Evolutionary conservation across 257 asterid species (phyloP), one percentile per base, ranked within the genome.

Genomic region (Apocynum venetum): DNA sequence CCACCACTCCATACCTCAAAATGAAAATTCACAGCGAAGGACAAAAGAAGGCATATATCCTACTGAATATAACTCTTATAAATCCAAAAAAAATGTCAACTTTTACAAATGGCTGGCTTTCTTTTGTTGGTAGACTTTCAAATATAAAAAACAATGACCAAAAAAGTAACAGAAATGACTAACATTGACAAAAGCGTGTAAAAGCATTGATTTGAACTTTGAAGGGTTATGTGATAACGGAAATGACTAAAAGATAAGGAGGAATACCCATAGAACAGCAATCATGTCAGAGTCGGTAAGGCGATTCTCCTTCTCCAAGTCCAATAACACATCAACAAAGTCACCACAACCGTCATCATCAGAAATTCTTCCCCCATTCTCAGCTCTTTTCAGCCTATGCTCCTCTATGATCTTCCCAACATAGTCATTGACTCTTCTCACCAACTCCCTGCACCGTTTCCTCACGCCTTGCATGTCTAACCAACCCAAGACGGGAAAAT

Each of bases 241-340:
- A 36, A 56, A 15, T 1, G 12, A 71, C 3, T 2, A 3, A 12
- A 25, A 1, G 63, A 48, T n/a, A 57, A 48, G 17, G 36, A 81
- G 61, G 59, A 60, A 63, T 91, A 93, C 97, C 98, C 98, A 93
- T 17, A 93, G 86, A 78, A 93, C 92, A 41, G 97, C 97, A 82
- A 90, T 81, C 93, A 90, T 89, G 72, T 93, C 98, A 2, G 91
- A 84, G 71, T 89, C 90, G 47, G 79, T 84, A 4, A 93, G 90
- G 57, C 69, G 77, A 72, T 85, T 84, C 74, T 88, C 95, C 76
- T 85, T 82, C 83, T 87, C 94, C 85, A 93, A 64, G 81, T 87
- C 91, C 73, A 93, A 93, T 82, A 93, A 83, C 2, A 93, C 95
- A 84, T 91, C 90, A 60, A 91, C 94, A 67, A 93, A 91, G 70